Percentiles rank a stretch among this genome's conserved stretches.
Conservation (phyloP, 345 rosid genomes). For the Gossypium longicalyx region DNA sequence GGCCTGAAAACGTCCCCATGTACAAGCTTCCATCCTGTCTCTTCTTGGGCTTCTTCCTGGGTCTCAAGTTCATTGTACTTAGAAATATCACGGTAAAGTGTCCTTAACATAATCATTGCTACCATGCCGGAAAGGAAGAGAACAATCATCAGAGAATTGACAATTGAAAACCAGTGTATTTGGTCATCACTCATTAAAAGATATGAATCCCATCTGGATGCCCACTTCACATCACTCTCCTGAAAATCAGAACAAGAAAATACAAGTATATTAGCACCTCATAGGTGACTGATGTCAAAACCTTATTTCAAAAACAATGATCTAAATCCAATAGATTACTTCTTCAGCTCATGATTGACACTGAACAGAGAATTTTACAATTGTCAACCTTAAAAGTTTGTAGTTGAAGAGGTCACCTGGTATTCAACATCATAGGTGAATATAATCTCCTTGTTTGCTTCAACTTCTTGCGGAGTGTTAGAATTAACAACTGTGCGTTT, state of each 20-base stretch:
- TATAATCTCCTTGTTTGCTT: slow-evolving; percentile 64
- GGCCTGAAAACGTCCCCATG: slow-evolving; percentile 81
- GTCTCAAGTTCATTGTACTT: slow-evolving; percentile 80
- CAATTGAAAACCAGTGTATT: slow-evolving; percentile 82
- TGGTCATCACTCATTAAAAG: slow-evolving; percentile 33
- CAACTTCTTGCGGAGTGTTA: slow-evolving; percentile 86
- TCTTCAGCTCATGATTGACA: not conserved
- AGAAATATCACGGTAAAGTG: slow-evolving; percentile 77
- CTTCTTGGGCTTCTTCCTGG: slow-evolving; percentile 85
- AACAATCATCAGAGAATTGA: slow-evolving; percentile 76
- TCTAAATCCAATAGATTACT: not conserved
- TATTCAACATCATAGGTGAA: slow-evolving; percentile 91
- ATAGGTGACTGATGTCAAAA: not conserved
- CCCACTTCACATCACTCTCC: slow-evolving; percentile 87
- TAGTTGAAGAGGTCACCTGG: slow-evolving; percentile 45
- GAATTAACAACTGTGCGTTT: slow-evolving; percentile 74
- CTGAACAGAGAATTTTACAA: not conserved
- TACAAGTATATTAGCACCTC: slow-evolving; percentile 10
- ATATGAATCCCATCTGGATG: slow-evolving; percentile 85
- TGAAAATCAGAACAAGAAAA: slow-evolving; percentile 20
- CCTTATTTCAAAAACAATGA: not conserved
- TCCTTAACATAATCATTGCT: slow-evolving; percentile 77
- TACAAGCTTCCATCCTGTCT: slow-evolving; percentile 82
- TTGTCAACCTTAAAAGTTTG: not conserved
- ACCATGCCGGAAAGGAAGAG: slow-evolving; percentile 85